Evolutionary conservation across 2,329 filamentous ascomycete species (phyloP).

Genomic region (Gaeumannomyces sp.): DNA sequence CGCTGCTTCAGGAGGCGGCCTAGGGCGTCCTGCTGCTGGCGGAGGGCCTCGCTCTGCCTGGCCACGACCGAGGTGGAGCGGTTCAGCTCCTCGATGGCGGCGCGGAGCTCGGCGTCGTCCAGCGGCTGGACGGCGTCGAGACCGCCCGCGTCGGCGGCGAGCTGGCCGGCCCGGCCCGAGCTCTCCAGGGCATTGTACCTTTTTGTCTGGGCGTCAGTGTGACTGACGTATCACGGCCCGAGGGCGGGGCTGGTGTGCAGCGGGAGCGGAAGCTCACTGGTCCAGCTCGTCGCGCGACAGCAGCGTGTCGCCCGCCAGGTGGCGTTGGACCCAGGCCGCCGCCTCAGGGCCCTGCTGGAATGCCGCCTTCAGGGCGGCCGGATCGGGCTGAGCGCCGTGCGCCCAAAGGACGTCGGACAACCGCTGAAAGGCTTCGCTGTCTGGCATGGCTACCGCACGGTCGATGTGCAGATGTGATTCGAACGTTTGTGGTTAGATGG

Average conservation of each 20-base stretch:
- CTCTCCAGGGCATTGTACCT: constrained; percentile 46
- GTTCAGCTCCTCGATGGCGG: constrained; percentile 58
- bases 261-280: constrained; percentile 32
- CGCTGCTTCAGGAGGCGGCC: constrained; percentile 37
- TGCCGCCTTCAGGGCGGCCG: constrained; percentile 25
- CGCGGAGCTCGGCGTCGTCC: constrained; percentile 51
- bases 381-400: constrained; percentile 10
- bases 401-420: constrained; percentile 13
- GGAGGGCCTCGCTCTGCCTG: constrained; percentile 56
- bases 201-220: constrained; percentile 15
- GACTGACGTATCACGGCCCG: not conserved
- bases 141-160: constrained; percentile 39
- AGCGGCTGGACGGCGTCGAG: constrained; percentile 41
- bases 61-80: constrained; percentile 58
- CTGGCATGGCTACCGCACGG: no score
- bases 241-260: not conserved
- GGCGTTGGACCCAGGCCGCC: constrained; percentile 41
- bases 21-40: constrained; percentile 56
- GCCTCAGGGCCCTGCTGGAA: constrained; percentile 31
- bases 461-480: no score
- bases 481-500: no score
- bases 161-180: constrained; percentile 39
- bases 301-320: constrained; percentile 45
- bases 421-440: no score
- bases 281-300: constrained; percentile 48